Conservation (phyloP, 1,139 yeast species). For the Blastobotrys raffinosifermentans region DNA sequence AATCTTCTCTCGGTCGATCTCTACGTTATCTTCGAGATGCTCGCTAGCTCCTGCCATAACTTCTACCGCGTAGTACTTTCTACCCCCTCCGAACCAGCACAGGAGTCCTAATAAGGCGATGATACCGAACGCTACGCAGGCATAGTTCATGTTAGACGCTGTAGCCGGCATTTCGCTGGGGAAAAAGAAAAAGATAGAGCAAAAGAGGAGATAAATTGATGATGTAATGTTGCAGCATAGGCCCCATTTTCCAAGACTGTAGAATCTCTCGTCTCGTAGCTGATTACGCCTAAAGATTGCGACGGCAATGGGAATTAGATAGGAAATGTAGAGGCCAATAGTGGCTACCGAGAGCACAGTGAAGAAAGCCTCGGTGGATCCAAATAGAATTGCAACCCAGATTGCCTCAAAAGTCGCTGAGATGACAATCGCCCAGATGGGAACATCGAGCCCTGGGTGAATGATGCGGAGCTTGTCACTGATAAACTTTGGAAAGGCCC, state of each 20-base stretch:
- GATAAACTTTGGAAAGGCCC: slow-evolving; percentile 53
- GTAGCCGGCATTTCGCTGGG: slow-evolving; percentile 69
- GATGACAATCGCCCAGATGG: slow-evolving; percentile 62
- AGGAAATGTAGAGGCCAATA: slow-evolving; percentile 66
- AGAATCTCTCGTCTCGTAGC: slow-evolving; percentile 53
- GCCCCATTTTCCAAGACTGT: slow-evolving; percentile 60
- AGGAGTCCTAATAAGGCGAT: slow-evolving; percentile 16
- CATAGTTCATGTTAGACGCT: slow-evolving; percentile 66
- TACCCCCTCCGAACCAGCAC: slow-evolving; percentile 24
- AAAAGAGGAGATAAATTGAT: slow-evolving; percentile 54
- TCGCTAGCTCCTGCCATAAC: no score
- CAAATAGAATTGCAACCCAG: slow-evolving; percentile 52
- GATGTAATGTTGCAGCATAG: slow-evolving; percentile 48
- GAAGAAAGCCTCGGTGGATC: slow-evolving; percentile 72
- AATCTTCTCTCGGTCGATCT: no score
- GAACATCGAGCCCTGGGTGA: slow-evolving; percentile 55
- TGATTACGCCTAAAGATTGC: slow-evolving; percentile 40
- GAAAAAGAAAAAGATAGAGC: slow-evolving; percentile 60
- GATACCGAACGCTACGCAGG: slow-evolving; percentile 43
- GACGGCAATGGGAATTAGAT: slow-evolving; percentile 62
- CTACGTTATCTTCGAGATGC: no score
- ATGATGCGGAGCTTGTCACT: slow-evolving; percentile 54
- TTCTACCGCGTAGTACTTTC: no score
- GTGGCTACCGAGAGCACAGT: slow-evolving; percentile 85
- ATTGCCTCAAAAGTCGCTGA: slow-evolving; percentile 37